Base-by-base conservation (phyloP, 768 basidiomycete genomes). In the Sarcomyxa edulis region DNA sequence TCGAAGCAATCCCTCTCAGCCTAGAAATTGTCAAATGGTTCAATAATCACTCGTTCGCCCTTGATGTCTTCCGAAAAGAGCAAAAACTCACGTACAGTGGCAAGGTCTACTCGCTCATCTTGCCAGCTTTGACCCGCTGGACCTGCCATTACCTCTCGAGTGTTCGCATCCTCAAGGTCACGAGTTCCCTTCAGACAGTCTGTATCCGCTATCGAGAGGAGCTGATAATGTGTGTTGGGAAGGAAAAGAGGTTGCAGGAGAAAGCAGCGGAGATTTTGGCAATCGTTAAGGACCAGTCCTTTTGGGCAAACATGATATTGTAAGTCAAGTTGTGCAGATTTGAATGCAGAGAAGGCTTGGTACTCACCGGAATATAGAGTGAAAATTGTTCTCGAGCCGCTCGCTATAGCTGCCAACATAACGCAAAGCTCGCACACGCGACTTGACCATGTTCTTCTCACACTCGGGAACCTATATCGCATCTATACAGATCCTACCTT, bases 331-430 rank as follows among this genome's bases (percentile, higher is more conserved):
- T 37, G 10, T 30, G 31, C 34, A 18, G 32, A 40, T 15, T n/a
- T n/a, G n/a, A n/a, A n/a, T n/a, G n/a, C n/a, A n/a, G n/a, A n/a
- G n/a, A n/a, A n/a, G 18, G 40, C 30, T 20, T 34, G 3, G 21
- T 42, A 36, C 12, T n/a, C 12, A 42, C 34, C 10, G 26, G 21
- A 16, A 16, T 36, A 10, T 32, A 58, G 56, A 19, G 42, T 56
- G n/a, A 38, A 49, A 8, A 40, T 27, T 9, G 48, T 58, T 47
- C 56, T 66, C 21, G 48, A 58, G 19, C 67, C 64, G 10, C 59
- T 69, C 19, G 61, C 61, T 5, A 52, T 64, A 37, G 62, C 66
- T 14, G 51, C 61, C 5, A 63, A 65, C 45, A 45, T 62, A 27
- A 51, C 56, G 2, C 64, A 66, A 39, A 43, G 47, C 5, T 15